Evolutionary conservation across 345 rosid species (phyloP).

Genomic region (Gossypium australe): DNA sequence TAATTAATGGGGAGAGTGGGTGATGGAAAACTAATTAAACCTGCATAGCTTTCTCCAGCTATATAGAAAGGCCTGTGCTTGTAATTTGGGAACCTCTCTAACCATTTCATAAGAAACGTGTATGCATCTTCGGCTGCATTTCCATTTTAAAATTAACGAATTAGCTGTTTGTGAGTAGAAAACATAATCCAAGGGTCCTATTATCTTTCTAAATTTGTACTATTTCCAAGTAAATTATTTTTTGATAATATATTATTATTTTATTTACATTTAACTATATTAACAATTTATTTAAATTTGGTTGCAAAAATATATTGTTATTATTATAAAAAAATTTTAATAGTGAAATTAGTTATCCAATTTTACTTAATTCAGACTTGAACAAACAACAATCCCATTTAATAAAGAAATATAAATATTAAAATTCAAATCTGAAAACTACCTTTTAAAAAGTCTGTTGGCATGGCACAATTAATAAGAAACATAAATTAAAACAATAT

Average conservation of each 20-base stretch:
- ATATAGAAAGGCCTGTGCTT: slow-evolving; percentile 64
- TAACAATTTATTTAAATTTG: no score
- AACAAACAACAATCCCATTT: no score
- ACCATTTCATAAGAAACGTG: slow-evolving; percentile 58
- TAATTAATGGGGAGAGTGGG: background rate
- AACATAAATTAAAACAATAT: background rate
- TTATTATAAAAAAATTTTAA: no score
- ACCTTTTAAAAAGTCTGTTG: background rate
- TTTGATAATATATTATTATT: no score
- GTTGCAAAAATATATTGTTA: no score
- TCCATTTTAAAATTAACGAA: slow-evolving; percentile 2
- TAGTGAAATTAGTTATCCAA: no score
- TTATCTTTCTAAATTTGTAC: no score
- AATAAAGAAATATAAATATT: background rate
- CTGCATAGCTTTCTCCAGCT: slow-evolving; percentile 97
- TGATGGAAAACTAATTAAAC: slow-evolving; percentile 22
- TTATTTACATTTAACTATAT: no score
- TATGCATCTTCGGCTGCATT: slow-evolving; percentile 66
- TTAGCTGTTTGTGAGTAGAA: background rate
- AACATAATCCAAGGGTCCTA: no score
- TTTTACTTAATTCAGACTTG: no score
- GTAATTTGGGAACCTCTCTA: slow-evolving; percentile 68
- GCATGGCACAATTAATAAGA: background rate
- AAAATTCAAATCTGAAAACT: background rate
- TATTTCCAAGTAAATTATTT: no score